Evolutionary conservation across 352 stramenopile genomes (phyloP), one percentile per base, ranked within the genome.

Genomic region (Globisporangium uncinulatum): DNA sequence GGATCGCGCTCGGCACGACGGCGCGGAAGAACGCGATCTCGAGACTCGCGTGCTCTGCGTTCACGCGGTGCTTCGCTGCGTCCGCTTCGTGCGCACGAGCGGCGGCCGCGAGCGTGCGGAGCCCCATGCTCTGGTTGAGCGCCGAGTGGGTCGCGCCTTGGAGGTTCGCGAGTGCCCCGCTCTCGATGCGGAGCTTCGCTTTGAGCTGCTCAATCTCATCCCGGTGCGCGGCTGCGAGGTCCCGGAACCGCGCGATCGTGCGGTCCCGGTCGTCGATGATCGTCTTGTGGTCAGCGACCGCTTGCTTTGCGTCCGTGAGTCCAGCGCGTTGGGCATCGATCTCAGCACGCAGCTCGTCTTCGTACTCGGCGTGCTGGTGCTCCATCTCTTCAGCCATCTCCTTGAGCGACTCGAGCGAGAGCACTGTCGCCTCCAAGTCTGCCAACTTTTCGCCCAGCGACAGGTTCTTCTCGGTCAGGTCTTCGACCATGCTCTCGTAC

Each of bases 301-400:
- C 53, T 36, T 92, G 77, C 45, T 82, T 86, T n/a, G 87, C 53
- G 29, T 92, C 79, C 44, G 83, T 69, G 8, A 89, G 48, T 14
- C 71, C 64, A 39, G 57, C 62, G 42, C 76, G 77, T 21, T 89
- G 71, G 3, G 70, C 65, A 29, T 89, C 80, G 11, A 94, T 86
- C 51, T 96, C 85, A 8, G 63, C 56, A 2, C 73, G 73, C 4
- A 96, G 69, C 57, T 94, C 81, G 8, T 79, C 79, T 43, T 92
- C 84, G 46, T 91, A 89, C 47, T 94, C 79, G 19, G 66, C 79
- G 52, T 94, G 84, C 54, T 96, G 86, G 58, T 96, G 84, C 63
- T 96, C 86, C 70, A 96, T 88, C 63, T 96, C 86, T 52, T 96
- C 84, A 20, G 79, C 83, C 65, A 96, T 74, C 42, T 94, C 84